phyloP scores from a whole-genome alignment of 2,329 filamentous ascomycete species.

The Sporothrix phasma region DNA sequence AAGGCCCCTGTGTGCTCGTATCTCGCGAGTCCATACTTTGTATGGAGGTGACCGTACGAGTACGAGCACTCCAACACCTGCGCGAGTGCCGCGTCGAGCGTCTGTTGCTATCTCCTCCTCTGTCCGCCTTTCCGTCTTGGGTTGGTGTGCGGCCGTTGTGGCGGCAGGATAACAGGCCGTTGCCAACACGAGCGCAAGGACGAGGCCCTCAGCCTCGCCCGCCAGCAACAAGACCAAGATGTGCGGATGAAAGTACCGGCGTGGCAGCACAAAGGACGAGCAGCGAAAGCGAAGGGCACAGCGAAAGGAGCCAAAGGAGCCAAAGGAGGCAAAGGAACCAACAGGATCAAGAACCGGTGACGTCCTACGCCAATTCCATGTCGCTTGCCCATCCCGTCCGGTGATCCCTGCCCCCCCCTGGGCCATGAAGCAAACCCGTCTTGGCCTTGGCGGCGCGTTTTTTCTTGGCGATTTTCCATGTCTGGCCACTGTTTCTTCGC shows the following conservation, averaged over 20 bases:
- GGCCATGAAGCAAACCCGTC: neutral
- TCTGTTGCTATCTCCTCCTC: no score
- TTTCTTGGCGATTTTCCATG: neutral
- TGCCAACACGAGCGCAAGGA: no score
- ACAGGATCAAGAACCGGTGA: neutral
- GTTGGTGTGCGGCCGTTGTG: no score
- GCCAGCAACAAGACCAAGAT: neutral
- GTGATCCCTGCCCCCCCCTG: neutral
- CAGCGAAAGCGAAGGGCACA: neutral
- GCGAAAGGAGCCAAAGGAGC: neutral
- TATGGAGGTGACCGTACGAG: neutral
- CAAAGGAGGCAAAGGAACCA: neutral
- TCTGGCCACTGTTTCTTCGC: neutral
- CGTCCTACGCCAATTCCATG: neutral
- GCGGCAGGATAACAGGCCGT: no score
- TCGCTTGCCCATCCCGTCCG: neutral
- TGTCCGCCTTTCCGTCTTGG: no score
- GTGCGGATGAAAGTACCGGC: no score
- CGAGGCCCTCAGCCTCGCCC: no score
- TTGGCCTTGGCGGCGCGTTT: conserved; percentile 2
- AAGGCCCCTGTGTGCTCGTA: neutral
- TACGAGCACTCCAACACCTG: no score
- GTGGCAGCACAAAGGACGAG: no score
- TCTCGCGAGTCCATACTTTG: neutral
- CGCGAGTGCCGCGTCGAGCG: no score